phyloP scores from a whole-genome alignment of 495 filamentous ascomycete species.

The Aspergillus sparsus region DNA sequence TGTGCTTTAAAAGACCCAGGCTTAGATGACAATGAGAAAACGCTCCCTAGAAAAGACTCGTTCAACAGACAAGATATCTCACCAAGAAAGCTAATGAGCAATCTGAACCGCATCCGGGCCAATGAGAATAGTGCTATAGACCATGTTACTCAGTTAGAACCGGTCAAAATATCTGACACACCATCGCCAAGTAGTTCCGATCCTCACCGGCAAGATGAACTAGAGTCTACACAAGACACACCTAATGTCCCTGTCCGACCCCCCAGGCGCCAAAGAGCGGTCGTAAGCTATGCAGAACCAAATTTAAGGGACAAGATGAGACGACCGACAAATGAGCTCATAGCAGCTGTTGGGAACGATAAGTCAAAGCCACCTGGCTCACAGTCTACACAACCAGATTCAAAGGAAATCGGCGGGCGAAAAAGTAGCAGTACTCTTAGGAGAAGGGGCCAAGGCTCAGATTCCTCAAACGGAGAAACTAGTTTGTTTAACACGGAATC shows the following conservation, averaged over 20 bases:
- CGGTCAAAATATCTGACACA: background rate
- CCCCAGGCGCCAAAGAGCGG: slow-evolving; percentile 62
- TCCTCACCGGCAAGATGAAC: background rate
- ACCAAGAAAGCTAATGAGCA: background rate
- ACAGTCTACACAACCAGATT: slow-evolving; percentile 24
- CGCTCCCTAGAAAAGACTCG: background rate
- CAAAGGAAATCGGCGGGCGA: slow-evolving; percentile 20
- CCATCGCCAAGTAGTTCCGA: background rate
- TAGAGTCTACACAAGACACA: slow-evolving; percentile 12
- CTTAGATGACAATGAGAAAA: slow-evolving; percentile 2
- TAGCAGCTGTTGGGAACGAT: slow-evolving; percentile 66
- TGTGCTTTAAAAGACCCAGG: slow-evolving; percentile 14
- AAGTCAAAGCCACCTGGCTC: slow-evolving; percentile 40
- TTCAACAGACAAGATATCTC: background rate
- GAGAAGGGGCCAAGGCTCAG: slow-evolving; percentile 16
- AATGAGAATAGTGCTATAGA: background rate
- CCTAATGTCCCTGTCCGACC: slow-evolving; percentile 54
- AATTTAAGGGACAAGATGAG: slow-evolving; percentile 87
- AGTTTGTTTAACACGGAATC: slow-evolving; percentile 5
- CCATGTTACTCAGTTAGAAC: background rate
- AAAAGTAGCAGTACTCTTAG: slow-evolving; percentile 2
- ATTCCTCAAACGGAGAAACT: slow-evolving; percentile 10
- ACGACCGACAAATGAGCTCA: slow-evolving; percentile 70
- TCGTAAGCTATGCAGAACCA: slow-evolving; percentile 83
- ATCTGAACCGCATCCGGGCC: background rate